Conservation (phyloP, 805 yeast genomes). For the Pichia membranifaciens region DNA sequence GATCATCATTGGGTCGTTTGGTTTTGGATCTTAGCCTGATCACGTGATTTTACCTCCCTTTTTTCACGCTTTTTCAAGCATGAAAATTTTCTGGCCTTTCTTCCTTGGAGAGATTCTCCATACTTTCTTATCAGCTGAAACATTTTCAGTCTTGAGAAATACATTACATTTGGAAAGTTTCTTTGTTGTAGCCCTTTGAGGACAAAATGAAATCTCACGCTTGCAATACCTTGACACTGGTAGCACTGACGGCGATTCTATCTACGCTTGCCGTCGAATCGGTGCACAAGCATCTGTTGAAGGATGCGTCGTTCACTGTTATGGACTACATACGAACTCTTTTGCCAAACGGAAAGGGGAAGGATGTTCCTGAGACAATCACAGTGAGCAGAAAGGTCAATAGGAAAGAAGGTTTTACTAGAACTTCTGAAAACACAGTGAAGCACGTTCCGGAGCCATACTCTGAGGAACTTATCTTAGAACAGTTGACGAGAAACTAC, state of each 20-base stretch:
- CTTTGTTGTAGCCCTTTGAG: too few relatives aligned
- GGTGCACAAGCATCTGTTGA: constrained; percentile 4
- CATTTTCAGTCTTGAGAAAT: too few relatives aligned
- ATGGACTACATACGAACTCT: constrained; percentile 9
- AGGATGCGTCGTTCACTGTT: constrained; percentile 6
- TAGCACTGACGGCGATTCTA: constrained; percentile 3
- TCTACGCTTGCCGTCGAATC: constrained; percentile 10
- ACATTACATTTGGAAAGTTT: too few relatives aligned
- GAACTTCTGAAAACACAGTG: constrained; percentile 14
- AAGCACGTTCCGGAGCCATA: constrained; percentile 18
- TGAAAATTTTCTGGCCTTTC: too few relatives aligned
- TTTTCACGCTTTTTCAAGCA: too few relatives aligned
- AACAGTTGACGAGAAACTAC: constrained; percentile 89
- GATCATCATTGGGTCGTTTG: constrained; percentile 11
- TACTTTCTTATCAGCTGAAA: too few relatives aligned
- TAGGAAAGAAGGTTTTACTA: background rate
- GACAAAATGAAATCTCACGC: background rate
- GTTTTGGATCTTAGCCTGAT: constrained; percentile 1
- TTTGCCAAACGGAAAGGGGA: background rate
- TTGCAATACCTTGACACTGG: background rate
- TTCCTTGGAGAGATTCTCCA: too few relatives aligned
- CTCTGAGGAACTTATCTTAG: constrained; percentile 72
- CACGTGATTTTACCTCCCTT: too few relatives aligned
- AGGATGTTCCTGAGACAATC: background rate
- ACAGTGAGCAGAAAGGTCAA: background rate